Evolutionary conservation across 352 stramenopile genomes (phyloP).

Genomic region (Globisporangium echinulatum): DNA sequence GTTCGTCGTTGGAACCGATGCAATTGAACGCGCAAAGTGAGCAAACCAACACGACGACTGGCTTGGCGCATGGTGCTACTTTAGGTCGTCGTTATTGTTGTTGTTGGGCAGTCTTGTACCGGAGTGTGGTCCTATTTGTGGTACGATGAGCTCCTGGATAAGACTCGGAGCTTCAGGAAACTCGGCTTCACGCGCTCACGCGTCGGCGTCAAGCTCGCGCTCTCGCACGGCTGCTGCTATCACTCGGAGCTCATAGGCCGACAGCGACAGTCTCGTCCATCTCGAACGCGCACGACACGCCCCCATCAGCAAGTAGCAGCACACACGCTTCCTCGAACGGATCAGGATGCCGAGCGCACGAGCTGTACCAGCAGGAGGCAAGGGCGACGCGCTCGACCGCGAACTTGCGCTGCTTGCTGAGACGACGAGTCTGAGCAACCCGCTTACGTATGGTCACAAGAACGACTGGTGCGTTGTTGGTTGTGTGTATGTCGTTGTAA

Average conservation of each 20-base stretch:
- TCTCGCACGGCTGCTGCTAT: too few relatives aligned
- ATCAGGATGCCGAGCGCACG: neutral
- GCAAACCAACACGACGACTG: neutral
- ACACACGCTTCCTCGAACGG: too few relatives aligned
- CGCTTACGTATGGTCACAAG: conserved; percentile 65
- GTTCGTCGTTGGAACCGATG: too few relatives aligned
- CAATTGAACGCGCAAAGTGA: neutral
- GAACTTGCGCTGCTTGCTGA: conserved; percentile 64
- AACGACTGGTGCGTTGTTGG: conserved; percentile 46
- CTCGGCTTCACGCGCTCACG: too few relatives aligned
- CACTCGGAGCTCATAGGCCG: too few relatives aligned
- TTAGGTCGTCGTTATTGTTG: too few relatives aligned
- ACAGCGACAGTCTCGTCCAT: neutral
- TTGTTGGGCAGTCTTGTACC: too few relatives aligned
- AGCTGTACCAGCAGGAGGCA: conserved; percentile 2
- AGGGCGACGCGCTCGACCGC: conserved; percentile 54
- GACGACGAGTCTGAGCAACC: conserved; percentile 73
- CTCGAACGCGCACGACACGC: neutral
- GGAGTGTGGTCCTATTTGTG: too few relatives aligned
- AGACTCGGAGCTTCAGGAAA: too few relatives aligned
- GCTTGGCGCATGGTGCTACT: neutral
- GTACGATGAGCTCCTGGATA: too few relatives aligned
- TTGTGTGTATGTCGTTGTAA: neutral
- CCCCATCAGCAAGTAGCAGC: too few relatives aligned
- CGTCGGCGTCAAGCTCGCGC: too few relatives aligned